Evolutionary conservation across 2,329 filamentous ascomycete species (phyloP).

Genomic region (Botryotinia convoluta): DNA sequence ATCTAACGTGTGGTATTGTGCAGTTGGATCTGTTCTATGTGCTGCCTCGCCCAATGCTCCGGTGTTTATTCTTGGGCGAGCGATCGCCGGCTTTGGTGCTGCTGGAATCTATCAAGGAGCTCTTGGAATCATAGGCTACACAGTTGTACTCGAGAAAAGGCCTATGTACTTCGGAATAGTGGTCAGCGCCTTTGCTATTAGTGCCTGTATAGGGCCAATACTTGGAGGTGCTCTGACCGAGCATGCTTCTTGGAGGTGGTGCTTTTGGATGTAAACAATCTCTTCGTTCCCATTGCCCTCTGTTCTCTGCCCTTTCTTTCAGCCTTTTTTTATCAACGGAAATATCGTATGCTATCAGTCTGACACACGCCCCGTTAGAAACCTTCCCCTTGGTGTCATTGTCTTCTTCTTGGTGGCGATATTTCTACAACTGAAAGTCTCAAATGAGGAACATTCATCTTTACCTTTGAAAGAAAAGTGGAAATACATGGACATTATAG

Average conservation of each 20-base stretch:
- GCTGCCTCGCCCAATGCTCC: constrained; percentile 45
- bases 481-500: constrained; percentile 39
- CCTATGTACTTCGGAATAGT: constrained; percentile 21
- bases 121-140: constrained; percentile 49
- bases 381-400: constrained; percentile 39
- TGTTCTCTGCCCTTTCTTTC: too few relatives aligned
- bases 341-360: constrained; percentile 21
- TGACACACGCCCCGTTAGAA: background rate
- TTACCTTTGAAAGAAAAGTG: constrained; percentile 27
- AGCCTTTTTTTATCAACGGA: constrained; percentile 16
- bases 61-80: constrained; percentile 47
- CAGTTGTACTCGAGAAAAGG: constrained; percentile 35
- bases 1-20: background rate
- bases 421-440: constrained; percentile 42
- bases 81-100: constrained; percentile 49
- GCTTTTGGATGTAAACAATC: constrained; percentile 37
- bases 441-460: constrained; percentile 36
- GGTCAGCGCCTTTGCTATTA: constrained; percentile 15
- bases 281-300: too few relatives aligned
- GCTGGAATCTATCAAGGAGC: constrained; percentile 49
- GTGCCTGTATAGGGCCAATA: constrained; percentile 49
- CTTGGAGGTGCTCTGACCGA: constrained; percentile 61
- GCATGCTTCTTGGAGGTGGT: constrained; percentile 42
- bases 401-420: constrained; percentile 35
- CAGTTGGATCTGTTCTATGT: constrained; percentile 46